Base-by-base conservation (phyloP, 805 yeast species). In the Wickerhamiella kurtzmanii region DNA sequence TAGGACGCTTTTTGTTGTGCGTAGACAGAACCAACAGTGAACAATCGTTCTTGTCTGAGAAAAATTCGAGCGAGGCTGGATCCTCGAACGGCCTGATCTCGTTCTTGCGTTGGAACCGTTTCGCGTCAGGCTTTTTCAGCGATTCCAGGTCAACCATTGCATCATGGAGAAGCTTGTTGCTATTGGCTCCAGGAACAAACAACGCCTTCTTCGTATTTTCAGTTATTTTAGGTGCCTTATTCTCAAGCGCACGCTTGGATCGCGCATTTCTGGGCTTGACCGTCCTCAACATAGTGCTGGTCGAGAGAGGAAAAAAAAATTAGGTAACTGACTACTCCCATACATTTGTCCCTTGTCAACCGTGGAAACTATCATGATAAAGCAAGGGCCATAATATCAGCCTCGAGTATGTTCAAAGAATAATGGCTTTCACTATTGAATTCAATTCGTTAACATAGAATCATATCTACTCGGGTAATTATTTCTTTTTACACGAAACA, bases 81-180 rank as follows among this genome's bases (percentile, higher is more conserved):
- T 92, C 97, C 65, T 92, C 98, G 65, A 92, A 92, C 15, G 98
- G 97, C 55, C 81, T 74, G 51, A 89, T 72, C 41, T 85, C 89
- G 60, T 92, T 92, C 70, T 86, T 88, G 66, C 83, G 85, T 48
- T 77, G 72, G 61, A 92, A 89, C 60, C 94, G 77, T 66, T 86
- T 86, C 53, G 80, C 78, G 55, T 77, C 79, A 22, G 98, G 98
- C 65, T 89, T 87, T 66, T 92, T 92, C 62, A 89, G 69, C 2
- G 94, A 86, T 68, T 87, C 72, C 53, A 92, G 67, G 65, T 92
- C 97, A 46, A 82, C 80, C 79, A 83, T 80, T 35, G 84, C 82
- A 67, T 88, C 95, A 61, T 87, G 96, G 41, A 87, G 70, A 6
- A 82, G 66, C 63, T 83, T 79, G 65, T 76, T 84, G 42, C 88